Percentiles rank a stretch among this genome's conserved stretches.
Conservation (phyloP, 2,329 filamentous ascomycete genomes). For the Aspergillus hiratsukae region DNA sequence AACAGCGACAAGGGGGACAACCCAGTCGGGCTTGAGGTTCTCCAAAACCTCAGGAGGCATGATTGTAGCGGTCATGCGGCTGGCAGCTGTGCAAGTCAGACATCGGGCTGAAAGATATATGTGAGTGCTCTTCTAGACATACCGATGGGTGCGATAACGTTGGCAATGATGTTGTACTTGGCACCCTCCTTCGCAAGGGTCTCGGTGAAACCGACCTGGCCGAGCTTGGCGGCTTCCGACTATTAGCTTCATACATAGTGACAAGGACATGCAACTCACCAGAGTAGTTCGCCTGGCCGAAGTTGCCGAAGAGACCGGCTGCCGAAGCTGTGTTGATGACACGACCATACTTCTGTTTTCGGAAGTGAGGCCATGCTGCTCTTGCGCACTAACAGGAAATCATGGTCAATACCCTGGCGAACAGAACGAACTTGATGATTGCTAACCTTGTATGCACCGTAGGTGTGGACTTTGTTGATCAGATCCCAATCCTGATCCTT, state of each 20-base stretch:
- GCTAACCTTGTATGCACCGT: slow-evolving; percentile 77
- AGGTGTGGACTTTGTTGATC: slow-evolving; percentile 87
- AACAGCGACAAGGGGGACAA: slow-evolving; percentile 86
- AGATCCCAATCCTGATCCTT: slow-evolving; percentile 96
- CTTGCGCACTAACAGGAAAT: slow-evolving; percentile 59
- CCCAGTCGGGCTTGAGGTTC: slow-evolving; percentile 85
- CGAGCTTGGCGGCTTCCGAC: slow-evolving; percentile 74
- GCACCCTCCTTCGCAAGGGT: slow-evolving; percentile 94
- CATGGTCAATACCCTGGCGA: slow-evolving; percentile 13
- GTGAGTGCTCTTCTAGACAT: slow-evolving; percentile 11
- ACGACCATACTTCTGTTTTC: slow-evolving; percentile 97
- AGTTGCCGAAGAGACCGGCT: slow-evolving; percentile 90
- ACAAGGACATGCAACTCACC: slow-evolving; percentile 39
- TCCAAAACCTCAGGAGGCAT: slow-evolving; percentile 92
- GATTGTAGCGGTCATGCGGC: slow-evolving; percentile 90
- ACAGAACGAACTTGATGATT: background rate
- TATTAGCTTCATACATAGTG: slow-evolving; percentile 20
- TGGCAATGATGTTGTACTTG: slow-evolving; percentile 96
- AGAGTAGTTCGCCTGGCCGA: slow-evolving; percentile 95
- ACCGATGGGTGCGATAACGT: slow-evolving; percentile 85
- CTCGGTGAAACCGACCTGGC: slow-evolving; percentile 94
- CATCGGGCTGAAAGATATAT: background rate
- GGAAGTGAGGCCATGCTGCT: slow-evolving; percentile 95
- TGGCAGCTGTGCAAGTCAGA: slow-evolving; percentile 58
- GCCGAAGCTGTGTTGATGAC: slow-evolving; percentile 97